These are phyloP conservation scores for Rhizophagus clarus DNA, from an alignment of 192 early-diverging fungal species.

Conservation along the genomic window DNA sequence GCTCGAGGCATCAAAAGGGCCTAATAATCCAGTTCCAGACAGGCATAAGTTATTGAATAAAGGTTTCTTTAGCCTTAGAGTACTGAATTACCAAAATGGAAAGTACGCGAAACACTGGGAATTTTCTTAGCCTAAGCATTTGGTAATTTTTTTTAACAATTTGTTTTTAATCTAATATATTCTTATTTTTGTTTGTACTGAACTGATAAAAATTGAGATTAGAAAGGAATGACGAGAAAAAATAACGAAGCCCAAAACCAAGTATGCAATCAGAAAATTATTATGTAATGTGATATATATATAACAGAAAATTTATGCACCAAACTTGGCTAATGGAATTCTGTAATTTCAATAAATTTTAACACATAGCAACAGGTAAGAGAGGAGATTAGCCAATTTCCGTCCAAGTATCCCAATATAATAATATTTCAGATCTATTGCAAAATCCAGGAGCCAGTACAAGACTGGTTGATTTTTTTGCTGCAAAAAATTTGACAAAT, in stretches of 20 bases:
- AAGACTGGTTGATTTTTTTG: too few species aligned
- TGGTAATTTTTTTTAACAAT: neutral
- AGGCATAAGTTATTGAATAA: neutral
- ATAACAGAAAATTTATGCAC: too few species aligned
- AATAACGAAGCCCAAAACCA: neutral
- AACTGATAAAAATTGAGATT: neutral
- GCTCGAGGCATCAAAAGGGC: neutral
- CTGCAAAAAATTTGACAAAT: too few species aligned
- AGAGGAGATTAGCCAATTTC: too few species aligned
- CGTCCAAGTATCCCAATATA: too few species aligned
- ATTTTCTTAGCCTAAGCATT: slow-evolving; percentile 15
- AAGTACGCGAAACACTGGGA: neutral
- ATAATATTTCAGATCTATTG: too few species aligned
- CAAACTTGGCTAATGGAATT: too few species aligned
- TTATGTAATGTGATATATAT: too few species aligned
- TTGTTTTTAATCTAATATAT: neutral
- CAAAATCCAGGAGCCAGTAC: too few species aligned
- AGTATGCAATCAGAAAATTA: slow-evolving; percentile 1
- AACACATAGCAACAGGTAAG: too few species aligned
- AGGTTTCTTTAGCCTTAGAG: neutral
- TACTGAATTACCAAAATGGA: neutral
- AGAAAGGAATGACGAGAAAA: neutral
- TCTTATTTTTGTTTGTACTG: too few species aligned
- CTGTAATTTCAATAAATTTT: too few species aligned
- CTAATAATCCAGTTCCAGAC: neutral